A percentile compares a stretch with the other conserved stretches of the same genome.
Conservation (phyloP, 2,329 filamentous ascomycete genomes). For the Fusarium papillatum region DNA sequence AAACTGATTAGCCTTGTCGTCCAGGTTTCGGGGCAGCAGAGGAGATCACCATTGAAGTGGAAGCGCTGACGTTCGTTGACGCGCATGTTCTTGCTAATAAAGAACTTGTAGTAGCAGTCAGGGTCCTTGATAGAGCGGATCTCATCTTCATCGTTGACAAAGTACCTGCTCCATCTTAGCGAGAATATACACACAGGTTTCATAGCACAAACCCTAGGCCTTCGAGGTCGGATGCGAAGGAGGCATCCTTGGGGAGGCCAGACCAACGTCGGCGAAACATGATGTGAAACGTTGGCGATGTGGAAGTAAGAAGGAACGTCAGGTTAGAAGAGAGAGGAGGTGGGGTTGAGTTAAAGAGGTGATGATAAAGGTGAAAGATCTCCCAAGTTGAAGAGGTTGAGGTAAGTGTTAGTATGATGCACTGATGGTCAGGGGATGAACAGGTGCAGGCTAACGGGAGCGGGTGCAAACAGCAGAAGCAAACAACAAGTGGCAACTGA, state of each 20-base stretch:
- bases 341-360: neutral
- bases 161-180: constrained; percentile 70
- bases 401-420: neutral
- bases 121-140: constrained; percentile 79
- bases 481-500: neutral
- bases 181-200: neutral
- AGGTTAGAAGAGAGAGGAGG: neutral
- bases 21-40: no score
- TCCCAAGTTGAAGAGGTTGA: neutral
- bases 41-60: constrained; percentile 76
- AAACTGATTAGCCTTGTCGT: neutral
- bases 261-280: constrained; percentile 82
- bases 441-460: neutral
- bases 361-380: neutral
- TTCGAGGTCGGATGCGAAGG: constrained; percentile 75
- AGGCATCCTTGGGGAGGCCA: constrained; percentile 78
- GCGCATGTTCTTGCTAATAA: constrained; percentile 79
- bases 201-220: constrained; percentile 73
- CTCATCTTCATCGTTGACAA: constrained; percentile 81
- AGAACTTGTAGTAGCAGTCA: constrained; percentile 80
- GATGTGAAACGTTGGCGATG: neutral
- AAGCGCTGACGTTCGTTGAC: constrained; percentile 83
- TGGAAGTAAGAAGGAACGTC: no score
- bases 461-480: constrained; percentile 29
- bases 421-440: constrained; percentile 4